Evolutionary conservation across 208 protist genomes (phyloP).

Genomic region (Trypanosoma platydactyli): DNA sequence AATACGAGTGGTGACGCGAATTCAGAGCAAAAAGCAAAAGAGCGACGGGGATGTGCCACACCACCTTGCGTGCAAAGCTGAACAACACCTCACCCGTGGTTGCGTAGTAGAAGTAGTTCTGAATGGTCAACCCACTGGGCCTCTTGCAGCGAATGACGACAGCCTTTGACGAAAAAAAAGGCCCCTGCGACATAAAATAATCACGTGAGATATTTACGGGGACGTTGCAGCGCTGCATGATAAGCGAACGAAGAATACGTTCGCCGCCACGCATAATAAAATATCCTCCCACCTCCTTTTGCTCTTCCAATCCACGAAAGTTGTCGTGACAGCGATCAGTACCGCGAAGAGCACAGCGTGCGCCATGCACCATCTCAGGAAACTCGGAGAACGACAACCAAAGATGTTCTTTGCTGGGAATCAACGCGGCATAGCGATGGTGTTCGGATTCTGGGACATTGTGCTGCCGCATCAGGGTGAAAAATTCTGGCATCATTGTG

Average conservation of each 20-base stretch:
- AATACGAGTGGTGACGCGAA: conserved; percentile 45
- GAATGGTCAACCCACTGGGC: conserved; percentile 90
- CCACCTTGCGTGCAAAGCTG: conserved; percentile 80
- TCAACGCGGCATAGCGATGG: conserved; percentile 56
- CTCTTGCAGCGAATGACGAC: conserved; percentile 94
- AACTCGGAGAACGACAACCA: conserved; percentile 80
- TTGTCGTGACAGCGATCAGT: conserved; percentile 67
- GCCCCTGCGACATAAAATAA: conserved; percentile 90
- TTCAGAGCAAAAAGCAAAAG: conserved; percentile 76
- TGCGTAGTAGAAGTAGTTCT: conserved; percentile 98
- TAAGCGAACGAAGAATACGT: conserved; percentile 96
- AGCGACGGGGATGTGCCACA: conserved; percentile 84
- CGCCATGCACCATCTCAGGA: conserved; percentile 85
- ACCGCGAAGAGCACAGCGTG: conserved; percentile 73
- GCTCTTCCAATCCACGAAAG: conserved; percentile 90
- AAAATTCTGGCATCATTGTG: conserved; percentile 69
- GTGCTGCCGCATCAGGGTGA: conserved; percentile 64
- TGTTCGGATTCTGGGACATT: conserved; percentile 47
- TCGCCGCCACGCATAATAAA: conserved; percentile 99
- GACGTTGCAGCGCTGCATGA: conserved; percentile 95
- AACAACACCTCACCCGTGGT: conserved; percentile 86
- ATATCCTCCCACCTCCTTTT: conserved; percentile 98
- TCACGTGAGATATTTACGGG: conserved; percentile 91
- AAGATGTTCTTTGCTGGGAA: conserved; percentile 77
- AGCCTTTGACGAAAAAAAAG: conserved; percentile 94